These are phyloP conservation scores for Cercospora berteroae DNA, from an alignment of 2,329 filamentous ascomycete genomes.

Conservation along the genomic window DNA sequence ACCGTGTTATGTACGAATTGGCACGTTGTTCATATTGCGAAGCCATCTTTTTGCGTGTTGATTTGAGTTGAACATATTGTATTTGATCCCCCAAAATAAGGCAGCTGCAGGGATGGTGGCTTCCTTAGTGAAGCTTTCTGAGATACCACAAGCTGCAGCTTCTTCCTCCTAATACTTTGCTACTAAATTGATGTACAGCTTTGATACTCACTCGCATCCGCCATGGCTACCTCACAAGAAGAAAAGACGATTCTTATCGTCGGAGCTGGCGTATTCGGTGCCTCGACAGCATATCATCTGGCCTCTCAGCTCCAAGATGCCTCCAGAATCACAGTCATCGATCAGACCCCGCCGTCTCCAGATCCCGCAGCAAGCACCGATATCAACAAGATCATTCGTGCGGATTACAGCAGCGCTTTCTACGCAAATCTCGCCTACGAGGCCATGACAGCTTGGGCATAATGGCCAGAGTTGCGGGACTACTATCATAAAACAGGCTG, in stretches of 20 bases:
- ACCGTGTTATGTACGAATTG: no score
- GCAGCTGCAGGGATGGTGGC: no score
- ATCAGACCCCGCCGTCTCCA: constrained; percentile 48
- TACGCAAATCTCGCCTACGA: constrained; percentile 39
- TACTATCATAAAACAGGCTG: constrained; percentile 62
- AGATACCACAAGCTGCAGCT: neutral
- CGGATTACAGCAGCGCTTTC: constrained; percentile 55
- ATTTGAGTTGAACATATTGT: no score
- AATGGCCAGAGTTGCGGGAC: constrained; percentile 30
- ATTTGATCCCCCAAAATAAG: no score
- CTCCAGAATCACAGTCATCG: constrained; percentile 43
- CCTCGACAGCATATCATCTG: constrained; percentile 58
- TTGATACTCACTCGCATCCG: neutral
- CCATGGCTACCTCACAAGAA: neutral
- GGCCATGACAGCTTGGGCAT: constrained; percentile 42
- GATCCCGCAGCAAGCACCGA: constrained; percentile 64
- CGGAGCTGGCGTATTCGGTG: constrained; percentile 47
- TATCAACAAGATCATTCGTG: constrained; percentile 70
- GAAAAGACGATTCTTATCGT: constrained; percentile 39
- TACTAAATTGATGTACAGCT: neutral
- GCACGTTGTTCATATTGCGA: no score
- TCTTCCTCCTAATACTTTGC: neutral
- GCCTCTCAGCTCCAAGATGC: constrained; percentile 41
- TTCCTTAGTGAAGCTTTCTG: neutral
- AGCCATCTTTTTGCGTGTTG: no score